A percentile compares a stretch with the other conserved stretches of the same genome.
These are phyloP conservation scores for Lathyrus oleraceus DNA, from an alignment of 306 rosid genomes.

Conservation along the genomic window DNA sequence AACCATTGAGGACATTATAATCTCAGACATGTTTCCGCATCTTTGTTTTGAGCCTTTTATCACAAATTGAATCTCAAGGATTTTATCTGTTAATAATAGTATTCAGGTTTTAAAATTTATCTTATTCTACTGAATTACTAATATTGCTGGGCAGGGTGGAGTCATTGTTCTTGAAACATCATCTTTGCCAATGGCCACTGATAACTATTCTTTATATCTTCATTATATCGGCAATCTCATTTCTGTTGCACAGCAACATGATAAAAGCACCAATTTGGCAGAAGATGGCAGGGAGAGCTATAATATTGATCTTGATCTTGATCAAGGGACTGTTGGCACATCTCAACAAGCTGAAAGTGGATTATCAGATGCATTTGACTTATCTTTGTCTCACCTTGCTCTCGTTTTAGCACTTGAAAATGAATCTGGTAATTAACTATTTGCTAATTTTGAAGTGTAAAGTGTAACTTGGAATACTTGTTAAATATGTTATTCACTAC, in stretches of 20 bases:
- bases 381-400: constrained; percentile 57
- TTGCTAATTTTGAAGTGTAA: constrained; percentile 16
- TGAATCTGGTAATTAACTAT: constrained; percentile 57
- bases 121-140: constrained; percentile 31
- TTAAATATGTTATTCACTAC: constrained; percentile 33
- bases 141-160: constrained; percentile 77
- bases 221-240: constrained; percentile 45
- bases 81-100: constrained; percentile 17
- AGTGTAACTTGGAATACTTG: not conserved
- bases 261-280: constrained; percentile 40
- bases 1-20: constrained; percentile 27
- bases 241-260: constrained; percentile 40
- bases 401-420: constrained; percentile 62
- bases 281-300: constrained; percentile 41
- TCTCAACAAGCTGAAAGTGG: constrained; percentile 47
- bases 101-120: constrained; percentile 26
- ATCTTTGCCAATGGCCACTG: constrained; percentile 56
- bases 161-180: constrained; percentile 63
- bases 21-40: constrained; percentile 32
- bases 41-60: constrained; percentile 28
- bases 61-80: constrained; percentile 22
- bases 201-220: constrained; percentile 50
- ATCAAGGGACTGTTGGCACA: constrained; percentile 42
- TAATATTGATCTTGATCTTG: constrained; percentile 33
- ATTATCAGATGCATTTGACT: constrained; percentile 48